Base-by-base conservation (phyloP, 352 stramenopile genomes). In the Pythium insidiosum region DNA sequence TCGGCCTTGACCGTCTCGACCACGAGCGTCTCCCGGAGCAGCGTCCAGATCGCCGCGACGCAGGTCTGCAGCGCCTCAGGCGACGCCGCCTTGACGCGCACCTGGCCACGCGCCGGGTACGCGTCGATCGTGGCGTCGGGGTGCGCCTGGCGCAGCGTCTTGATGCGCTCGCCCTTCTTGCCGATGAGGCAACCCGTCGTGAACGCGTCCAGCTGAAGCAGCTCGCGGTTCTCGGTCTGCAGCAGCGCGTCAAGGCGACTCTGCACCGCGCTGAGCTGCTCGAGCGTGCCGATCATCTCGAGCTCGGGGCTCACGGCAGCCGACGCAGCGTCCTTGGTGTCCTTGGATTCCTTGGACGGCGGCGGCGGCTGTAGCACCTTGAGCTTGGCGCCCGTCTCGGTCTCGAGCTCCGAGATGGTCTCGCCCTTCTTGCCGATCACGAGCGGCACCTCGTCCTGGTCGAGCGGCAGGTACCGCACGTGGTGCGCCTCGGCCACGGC, bases 121-220 rank as follows among this genome's bases (percentile, higher is more conserved):
- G 73, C 74, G 22, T 86, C 73, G n/a, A 90, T 38, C 18, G 39
- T 83, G 6, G 74, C 75, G 6, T 83, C 71, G 2, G 72, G 74
- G 44, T 86, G 72, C 29, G 58, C 65, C 42, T 66, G 55, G 20
- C 78, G 78, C 45, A 90, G 53, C 12, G 73, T 34, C 34, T 87
- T 87, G 39, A 90, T 90, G 29, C 75, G 72, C 41, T 90, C 78
- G 24, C 78, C 78, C 56, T 90, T 90, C 34, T 84, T 84, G 7
- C 78, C 78, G 19, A 90, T 90, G 40, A 90, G 54, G 28, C 75
- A 87, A 1, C 69, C 68, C 2, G 68, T 74, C 2, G 78, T 64
- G 41, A 90, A 88, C 10, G 74, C 61, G 50, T 90, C 78, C 6
- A 90, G 53, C 36, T 86, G 69, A 43, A 90, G 38, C 10, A 90